Percentiles rank a stretch among this genome's conserved stretches.
phyloP scores from a whole-genome alignment of 345 rosid species.

The Abelmoschus esculentus region DNA sequence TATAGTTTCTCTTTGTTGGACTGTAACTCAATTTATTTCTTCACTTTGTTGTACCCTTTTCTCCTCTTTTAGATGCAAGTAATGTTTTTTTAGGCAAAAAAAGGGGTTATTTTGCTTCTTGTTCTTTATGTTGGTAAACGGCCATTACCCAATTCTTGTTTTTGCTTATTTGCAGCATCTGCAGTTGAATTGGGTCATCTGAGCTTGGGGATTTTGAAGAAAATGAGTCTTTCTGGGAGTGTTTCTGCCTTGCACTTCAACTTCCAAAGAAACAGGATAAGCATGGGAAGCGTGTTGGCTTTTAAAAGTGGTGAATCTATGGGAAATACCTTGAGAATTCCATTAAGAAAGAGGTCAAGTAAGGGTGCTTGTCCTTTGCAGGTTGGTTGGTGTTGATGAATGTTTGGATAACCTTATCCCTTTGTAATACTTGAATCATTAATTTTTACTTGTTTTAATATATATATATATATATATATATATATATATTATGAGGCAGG shows the following conservation, averaged over 20 bases:
- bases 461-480: too few species aligned
- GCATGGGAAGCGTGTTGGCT: slow-evolving; percentile 21
- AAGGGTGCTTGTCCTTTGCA: slow-evolving; percentile 33
- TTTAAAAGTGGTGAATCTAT: slow-evolving; percentile 38
- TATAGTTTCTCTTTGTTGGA: too few species aligned
- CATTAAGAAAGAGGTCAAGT: slow-evolving; percentile 28
- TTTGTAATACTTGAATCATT: background rate
- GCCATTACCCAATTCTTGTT: background rate
- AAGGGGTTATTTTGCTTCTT: background rate
- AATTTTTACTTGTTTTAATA: background rate
- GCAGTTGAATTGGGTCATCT: slow-evolving; percentile 1
- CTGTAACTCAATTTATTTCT: background rate
- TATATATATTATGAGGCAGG: slow-evolving; percentile 35
- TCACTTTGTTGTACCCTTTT: background rate
- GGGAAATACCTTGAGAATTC: slow-evolving; percentile 37
- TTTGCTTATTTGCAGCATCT: slow-evolving; percentile 1
- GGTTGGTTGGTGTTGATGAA: slow-evolving; percentile 29
- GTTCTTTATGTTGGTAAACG: background rate
- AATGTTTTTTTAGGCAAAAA: background rate
- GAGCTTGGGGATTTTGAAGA: background rate
- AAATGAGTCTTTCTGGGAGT: slow-evolving; percentile 44
- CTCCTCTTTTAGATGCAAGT: too few species aligned
- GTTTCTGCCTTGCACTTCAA: slow-evolving; percentile 46
- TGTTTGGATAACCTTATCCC: background rate
- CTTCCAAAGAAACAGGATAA: slow-evolving; percentile 18